Percentiles rank a stretch among this genome's conserved stretches.
phyloP scores from a whole-genome alignment of 2,329 filamentous ascomycete genomes.

The Alternaria atra region DNA sequence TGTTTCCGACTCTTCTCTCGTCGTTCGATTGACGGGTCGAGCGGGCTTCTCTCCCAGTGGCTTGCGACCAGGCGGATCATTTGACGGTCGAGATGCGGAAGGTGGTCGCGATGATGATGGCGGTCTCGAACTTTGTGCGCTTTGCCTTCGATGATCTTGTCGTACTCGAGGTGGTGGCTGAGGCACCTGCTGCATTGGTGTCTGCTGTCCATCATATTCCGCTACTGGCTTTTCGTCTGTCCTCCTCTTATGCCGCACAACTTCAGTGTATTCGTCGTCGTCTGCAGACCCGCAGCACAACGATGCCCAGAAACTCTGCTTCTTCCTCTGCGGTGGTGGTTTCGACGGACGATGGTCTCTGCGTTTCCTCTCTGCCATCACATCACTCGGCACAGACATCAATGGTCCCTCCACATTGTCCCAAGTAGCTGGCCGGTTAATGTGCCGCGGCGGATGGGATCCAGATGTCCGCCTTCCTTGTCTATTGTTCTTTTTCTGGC shows the following conservation, averaged over 20 bases:
- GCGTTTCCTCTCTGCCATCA: conserved; percentile 43
- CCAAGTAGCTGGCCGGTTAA: conserved; percentile 56
- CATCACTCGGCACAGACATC: conserved; percentile 54
- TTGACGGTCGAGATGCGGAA: conserved; percentile 16
- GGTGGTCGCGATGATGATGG: conserved; percentile 12
- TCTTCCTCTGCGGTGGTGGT: conserved; percentile 35
- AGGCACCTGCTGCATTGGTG: conserved; percentile 23
- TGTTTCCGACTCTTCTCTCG: conserved; percentile 42
- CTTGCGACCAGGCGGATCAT: conserved; percentile 31
- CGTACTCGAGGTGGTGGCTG: conserved; percentile 18
- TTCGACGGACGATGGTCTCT: conserved; percentile 29
- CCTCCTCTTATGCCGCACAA: conserved; percentile 53
- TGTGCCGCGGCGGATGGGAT: conserved; percentile 31
- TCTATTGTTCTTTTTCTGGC: conserved; percentile 36
- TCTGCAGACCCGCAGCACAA: conserved; percentile 54
- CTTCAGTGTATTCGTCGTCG: conserved; percentile 51
- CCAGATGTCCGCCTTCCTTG: conserved; percentile 26
- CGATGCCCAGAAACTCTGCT: conserved; percentile 52
- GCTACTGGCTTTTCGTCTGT: conserved; percentile 18
- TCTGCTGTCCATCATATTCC: conserved; percentile 16
- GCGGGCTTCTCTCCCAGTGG: conserved; percentile 37
- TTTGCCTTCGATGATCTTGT: conserved; percentile 11
- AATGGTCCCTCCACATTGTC: conserved; percentile 56
- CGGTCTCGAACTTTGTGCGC: conserved; percentile 3
- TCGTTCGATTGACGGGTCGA: conserved; percentile 34